Evolutionary conservation across 2,329 filamentous ascomycete genomes (phyloP).

Genomic region (Paecilomyces niveus): DNA sequence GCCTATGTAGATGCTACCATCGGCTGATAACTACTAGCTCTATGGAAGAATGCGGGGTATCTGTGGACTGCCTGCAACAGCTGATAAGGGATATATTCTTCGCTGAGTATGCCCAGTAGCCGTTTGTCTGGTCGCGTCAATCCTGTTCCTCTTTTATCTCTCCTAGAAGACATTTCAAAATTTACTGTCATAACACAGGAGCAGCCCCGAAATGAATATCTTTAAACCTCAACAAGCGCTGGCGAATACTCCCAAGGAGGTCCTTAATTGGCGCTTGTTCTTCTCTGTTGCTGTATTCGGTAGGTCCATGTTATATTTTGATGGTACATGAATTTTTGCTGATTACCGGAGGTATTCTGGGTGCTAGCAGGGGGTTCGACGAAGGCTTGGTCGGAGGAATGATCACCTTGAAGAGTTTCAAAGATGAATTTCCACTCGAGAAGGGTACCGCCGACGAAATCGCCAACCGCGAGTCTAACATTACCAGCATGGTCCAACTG

Average conservation of each 20-base stretch:
- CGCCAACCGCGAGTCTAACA: slow-evolving; percentile 67
- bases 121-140: background rate
- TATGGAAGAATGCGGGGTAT: background rate
- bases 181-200: background rate
- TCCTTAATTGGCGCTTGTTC: slow-evolving; percentile 73
- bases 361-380: slow-evolving; percentile 70
- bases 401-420: slow-evolving; percentile 60
- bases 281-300: slow-evolving; percentile 68
- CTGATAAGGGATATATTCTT: background rate
- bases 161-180: background rate
- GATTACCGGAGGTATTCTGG: slow-evolving; percentile 50
- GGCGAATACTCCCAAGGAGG: slow-evolving; percentile 59
- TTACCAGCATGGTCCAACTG: slow-evolving; percentile 75
- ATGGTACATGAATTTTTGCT: background rate
- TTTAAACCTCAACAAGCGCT: slow-evolving; percentile 52
- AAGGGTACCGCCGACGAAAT: slow-evolving; percentile 47
- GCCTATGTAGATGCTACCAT: background rate
- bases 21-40: background rate
- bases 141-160: background rate
- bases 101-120: background rate
- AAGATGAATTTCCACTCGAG: slow-evolving; percentile 51
- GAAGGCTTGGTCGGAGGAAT: slow-evolving; percentile 71
- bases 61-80: background rate
- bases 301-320: background rate
- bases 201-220: slow-evolving; percentile 22